Evolutionary conservation across 2,329 filamentous ascomycete species (phyloP).

Genomic region (Exophiala alcalophila): DNA sequence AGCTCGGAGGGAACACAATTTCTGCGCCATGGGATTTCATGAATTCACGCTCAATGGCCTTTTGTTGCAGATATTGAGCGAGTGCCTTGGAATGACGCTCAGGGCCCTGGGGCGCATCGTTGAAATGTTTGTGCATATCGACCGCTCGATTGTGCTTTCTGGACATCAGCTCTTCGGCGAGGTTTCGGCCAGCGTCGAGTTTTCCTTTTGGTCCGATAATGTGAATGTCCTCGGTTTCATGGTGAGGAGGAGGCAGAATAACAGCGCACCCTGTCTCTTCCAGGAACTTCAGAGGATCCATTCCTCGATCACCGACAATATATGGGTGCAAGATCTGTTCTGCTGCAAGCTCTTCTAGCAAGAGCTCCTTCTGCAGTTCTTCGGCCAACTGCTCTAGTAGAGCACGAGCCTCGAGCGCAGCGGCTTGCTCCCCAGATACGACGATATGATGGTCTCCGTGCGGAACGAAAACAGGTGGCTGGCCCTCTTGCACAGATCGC

Average conservation of each 20-base stretch:
- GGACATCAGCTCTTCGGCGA: constrained; percentile 82
- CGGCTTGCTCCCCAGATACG: constrained; percentile 78
- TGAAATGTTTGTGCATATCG: constrained; percentile 77
- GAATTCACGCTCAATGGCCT: constrained; percentile 75
- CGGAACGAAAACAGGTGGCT: constrained; percentile 67
- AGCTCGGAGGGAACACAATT: constrained; percentile 70
- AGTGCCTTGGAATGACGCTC: constrained; percentile 79
- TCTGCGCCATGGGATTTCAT: constrained; percentile 79
- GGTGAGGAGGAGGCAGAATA: constrained; percentile 70
- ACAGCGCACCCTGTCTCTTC: constrained; percentile 86
- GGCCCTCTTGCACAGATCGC: constrained; percentile 58
- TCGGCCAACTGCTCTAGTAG: constrained; percentile 77
- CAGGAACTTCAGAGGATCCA: constrained; percentile 81
- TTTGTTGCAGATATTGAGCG: constrained; percentile 81
- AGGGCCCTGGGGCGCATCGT: constrained; percentile 67
- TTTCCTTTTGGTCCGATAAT: constrained; percentile 75
- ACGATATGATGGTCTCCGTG: constrained; percentile 75
- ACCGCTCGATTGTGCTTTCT: constrained; percentile 81
- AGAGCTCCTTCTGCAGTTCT: constrained; percentile 71
- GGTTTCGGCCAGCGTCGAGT: constrained; percentile 72
- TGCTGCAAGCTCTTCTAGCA: constrained; percentile 75
- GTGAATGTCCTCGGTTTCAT: constrained; percentile 79
- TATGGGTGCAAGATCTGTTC: constrained; percentile 89
- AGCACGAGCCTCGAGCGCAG: constrained; percentile 74
- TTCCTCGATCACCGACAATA: constrained; percentile 80